Evolutionary conservation across 2,329 filamentous ascomycete species (phyloP), one percentile per base, ranked within the genome.

Genomic region (Venturia aucupariae): DNA sequence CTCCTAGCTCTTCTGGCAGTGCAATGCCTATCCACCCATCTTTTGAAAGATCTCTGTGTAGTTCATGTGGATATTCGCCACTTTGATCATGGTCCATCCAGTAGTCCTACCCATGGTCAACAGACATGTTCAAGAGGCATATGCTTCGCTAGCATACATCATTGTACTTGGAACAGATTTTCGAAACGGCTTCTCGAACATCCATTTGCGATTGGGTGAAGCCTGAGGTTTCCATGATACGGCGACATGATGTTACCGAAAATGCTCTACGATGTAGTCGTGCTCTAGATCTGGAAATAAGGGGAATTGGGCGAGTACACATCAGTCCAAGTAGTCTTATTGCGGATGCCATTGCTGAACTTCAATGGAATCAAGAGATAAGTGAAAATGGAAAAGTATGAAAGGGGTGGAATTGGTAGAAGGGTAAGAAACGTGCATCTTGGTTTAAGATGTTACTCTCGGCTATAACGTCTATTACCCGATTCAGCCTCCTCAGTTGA

Each of bases 21-120:
- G 89, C 89, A 68, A 93, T 92, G 2, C 90, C 90, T 48, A 94
- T 82, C 89, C 89, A 94, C 7, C 90, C 90, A 67, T 86, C 88
- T 64, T 84, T 83, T 8, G 90, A 87, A 10, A 94, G 75, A 0
- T 88, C 88, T 0, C 86, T 83, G 72, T 94, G 90, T 48, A 95
- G 86, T 42, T 91, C 89, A 61, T 84, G 82, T 0, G 90, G 90
- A 72, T 93, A 89, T 65, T 84, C 79, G 67, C 86, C 86, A 5
- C 80, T 81, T 67, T 90, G 83, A 71, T 94, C 90, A 67, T 80
- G 86, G 63, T 88, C 82, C 69, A 86, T 86, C 90, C 89, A 93
- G 75, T 92, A 93, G 13, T 84, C 82, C 67, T 75, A 51, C 55
- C 13, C 7, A 7, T 17, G 39, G 44, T 65, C 48, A 69, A 59